phyloP scores from a whole-genome alignment of 106 monocot genomes.

The Dioscorea zingiberensis region DNA sequence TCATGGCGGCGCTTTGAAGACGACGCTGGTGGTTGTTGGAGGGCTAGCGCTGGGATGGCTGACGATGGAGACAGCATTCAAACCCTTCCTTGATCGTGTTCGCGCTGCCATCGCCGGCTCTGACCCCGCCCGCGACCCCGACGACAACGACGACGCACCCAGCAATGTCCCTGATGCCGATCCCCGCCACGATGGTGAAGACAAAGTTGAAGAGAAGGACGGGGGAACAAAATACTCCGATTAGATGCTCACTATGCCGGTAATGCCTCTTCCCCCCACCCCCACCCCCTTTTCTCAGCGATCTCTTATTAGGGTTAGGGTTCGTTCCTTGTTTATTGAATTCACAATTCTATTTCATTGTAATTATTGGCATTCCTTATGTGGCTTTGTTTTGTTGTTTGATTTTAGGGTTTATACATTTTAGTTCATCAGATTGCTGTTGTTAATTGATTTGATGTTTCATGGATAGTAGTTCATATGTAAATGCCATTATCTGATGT shows the following conservation, averaged over 20 bases:
- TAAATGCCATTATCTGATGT: no score
- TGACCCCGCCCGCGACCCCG: constrained; percentile 39
- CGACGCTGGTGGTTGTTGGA: constrained; percentile 67
- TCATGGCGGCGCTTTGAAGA: constrained; percentile 51
- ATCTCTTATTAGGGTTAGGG: no score
- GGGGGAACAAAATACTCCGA: background rate
- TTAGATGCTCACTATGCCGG: background rate
- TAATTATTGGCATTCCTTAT: background rate
- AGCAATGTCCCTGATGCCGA: background rate
- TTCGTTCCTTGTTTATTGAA: no score
- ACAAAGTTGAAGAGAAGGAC: background rate
- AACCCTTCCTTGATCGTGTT: constrained; percentile 62
- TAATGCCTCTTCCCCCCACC: background rate
- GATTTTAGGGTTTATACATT: background rate
- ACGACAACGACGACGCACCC: constrained; percentile 18
- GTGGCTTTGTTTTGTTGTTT: background rate
- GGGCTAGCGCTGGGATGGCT: constrained; percentile 69
- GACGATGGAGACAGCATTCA: constrained; percentile 89
- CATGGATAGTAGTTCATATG: no score
- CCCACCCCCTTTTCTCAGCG: background rate
- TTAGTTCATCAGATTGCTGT: no score
- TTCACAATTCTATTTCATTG: no score
- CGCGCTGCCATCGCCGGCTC: constrained; percentile 36
- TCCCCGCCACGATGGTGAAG: background rate
- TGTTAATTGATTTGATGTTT: no score